Base-by-base conservation (phyloP, 805 yeast species). In the Candida pini region DNA sequence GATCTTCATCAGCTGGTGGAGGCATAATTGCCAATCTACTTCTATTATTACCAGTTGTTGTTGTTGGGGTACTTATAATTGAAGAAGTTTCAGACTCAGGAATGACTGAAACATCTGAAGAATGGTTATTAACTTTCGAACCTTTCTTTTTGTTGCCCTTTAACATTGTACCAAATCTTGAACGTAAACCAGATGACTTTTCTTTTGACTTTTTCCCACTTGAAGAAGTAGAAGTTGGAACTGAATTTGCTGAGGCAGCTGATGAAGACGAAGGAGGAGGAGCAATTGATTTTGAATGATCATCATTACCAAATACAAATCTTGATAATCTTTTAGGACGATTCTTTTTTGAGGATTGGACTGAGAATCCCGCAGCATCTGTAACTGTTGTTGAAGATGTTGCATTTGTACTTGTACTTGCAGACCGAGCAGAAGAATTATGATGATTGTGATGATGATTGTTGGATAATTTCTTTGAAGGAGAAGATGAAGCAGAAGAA, bases 91-190 rank as follows among this genome's bases (percentile, higher is more conserved):
- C 64, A 16, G 63, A 52, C 30, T 60, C 64, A 10, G 54, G 51
- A 35, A 58, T 58, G 1, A 49, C 34, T 12, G 52, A 44, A 15
- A 47, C 35, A 23, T 36, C 48, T 7, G 38, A 28, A 13, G 59
- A 57, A 30, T 64, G 63, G 41, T 67, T 65, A n/a, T n/a, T n/a
- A n/a, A n/a, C n/a, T n/a, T n/a, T n/a, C n/a, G n/a, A n/a, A n/a
- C n/a, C n/a, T 49, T 75, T 77, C 55, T 74, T 79, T 44, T 76
- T 72, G 29, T 82, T 79, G 26, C 57, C 51, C 33, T 54, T 53
- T 48, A 84, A 77, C 42, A 84, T 73, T 1, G 92, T 80, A 8
- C 94, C 94, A 37, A 84, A 81, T 49, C 65, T 77, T 5, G 88
- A 81, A 57, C 75, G 76, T 48, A 84, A 56, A 30, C 68, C 69